These are phyloP conservation scores for Pistacia atlantica DNA, from an alignment of 345 rosid species.

Conservation along the genomic window DNA sequence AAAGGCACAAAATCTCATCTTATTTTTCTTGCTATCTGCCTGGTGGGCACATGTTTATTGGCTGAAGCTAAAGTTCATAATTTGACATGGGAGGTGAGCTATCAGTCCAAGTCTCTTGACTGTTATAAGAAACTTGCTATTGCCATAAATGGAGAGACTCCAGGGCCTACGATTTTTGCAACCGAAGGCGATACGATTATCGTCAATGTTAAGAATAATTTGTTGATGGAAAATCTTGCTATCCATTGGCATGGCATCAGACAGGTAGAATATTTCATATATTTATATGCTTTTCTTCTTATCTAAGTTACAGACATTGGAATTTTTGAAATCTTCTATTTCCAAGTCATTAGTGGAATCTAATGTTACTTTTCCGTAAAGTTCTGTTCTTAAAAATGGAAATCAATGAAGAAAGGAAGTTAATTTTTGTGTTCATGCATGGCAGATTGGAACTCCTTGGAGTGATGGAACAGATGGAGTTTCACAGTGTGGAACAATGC, in stretches of 20 bases:
- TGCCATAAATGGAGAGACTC: conserved; percentile 30
- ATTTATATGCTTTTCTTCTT: not conserved
- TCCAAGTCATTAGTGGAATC: not conserved
- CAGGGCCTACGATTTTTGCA: conserved; percentile 25
- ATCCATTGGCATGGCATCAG: conserved; percentile 58
- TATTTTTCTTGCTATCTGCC: not conserved
- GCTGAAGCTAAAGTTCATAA: conserved; percentile 9
- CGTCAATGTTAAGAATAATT: conserved; percentile 11
- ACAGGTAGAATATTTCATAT: conserved; percentile 28
- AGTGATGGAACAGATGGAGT: conserved; percentile 49
- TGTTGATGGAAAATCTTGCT: conserved; percentile 29
- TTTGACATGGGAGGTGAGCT: conserved; percentile 21
- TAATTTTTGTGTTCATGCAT: not conserved
- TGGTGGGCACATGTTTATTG: conserved; percentile 6
- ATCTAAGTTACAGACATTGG: not conserved
- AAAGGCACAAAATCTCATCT: not conserved
- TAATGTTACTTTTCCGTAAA: not conserved
- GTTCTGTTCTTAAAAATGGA: not conserved
- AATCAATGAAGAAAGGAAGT: too few species aligned
- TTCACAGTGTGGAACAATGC: conserved; percentile 43
- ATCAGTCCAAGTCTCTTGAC: conserved; percentile 22
- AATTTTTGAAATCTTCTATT: not conserved
- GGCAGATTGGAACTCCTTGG: conserved; percentile 47
- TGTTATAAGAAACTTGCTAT: conserved; percentile 25
- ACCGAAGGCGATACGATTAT: conserved; percentile 22